Conservation (phyloP, 2,329 filamentous ascomycete genomes). For the Arthroderma sp. region DNA sequence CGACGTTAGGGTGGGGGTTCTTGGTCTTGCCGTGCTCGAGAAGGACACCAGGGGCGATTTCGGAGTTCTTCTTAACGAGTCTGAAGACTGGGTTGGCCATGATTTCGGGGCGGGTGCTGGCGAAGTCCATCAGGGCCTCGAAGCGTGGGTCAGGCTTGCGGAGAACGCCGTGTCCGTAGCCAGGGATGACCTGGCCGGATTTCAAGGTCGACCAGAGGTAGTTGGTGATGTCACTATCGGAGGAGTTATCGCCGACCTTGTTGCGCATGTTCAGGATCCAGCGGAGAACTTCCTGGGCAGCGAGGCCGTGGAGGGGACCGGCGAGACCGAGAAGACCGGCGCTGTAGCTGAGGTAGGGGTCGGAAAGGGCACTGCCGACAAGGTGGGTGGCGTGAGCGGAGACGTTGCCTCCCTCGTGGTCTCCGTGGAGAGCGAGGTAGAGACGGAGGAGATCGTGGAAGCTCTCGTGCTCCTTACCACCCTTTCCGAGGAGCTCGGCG, state of each 20-base stretch:
- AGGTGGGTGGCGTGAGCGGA: constrained; percentile 91
- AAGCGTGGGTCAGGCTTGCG: constrained; percentile 96
- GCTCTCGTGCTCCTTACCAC: constrained; percentile 69
- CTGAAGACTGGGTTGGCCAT: constrained; percentile 80
- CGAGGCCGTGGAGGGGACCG: constrained; percentile 83
- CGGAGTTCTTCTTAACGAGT: constrained; percentile 84
- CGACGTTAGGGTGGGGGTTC: constrained; percentile 95
- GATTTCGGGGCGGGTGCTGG: constrained; percentile 70
- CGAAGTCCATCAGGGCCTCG: constrained; percentile 93
- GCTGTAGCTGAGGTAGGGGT: constrained; percentile 91
- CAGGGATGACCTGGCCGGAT: constrained; percentile 84
- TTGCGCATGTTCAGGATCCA: constrained; percentile 97
- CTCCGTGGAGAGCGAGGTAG: constrained; percentile 91
- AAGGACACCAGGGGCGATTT: constrained; percentile 79
- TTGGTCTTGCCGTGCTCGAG: constrained; percentile 96
- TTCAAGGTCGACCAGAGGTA: constrained; percentile 92
- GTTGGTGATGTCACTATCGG: constrained; percentile 66
- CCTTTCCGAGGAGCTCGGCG: constrained; percentile 81
- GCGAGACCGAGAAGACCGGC: constrained; percentile 91
- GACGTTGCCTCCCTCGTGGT: constrained; percentile 97
- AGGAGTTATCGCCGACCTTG: constrained; percentile 63
- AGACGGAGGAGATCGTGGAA: constrained; percentile 91
- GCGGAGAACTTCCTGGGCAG: constrained; percentile 90
- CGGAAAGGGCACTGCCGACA: constrained; percentile 84
- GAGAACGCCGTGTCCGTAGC: constrained; percentile 89